phyloP scores from a whole-genome alignment of 2,329 filamentous ascomycete species.

The Neocucurbitaria cava region DNA sequence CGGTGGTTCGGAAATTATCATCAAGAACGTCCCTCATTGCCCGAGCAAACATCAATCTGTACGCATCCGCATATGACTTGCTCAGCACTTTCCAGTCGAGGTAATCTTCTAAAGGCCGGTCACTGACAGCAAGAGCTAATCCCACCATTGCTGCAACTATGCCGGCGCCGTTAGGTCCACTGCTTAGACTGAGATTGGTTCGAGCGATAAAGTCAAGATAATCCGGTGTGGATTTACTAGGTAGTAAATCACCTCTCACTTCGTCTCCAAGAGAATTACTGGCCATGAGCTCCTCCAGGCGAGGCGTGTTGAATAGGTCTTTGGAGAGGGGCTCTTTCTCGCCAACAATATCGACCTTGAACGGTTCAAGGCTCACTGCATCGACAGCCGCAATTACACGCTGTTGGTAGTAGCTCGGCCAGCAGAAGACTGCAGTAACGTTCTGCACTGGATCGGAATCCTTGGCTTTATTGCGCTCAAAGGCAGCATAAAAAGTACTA shows the following conservation, averaged over 20 bases:
- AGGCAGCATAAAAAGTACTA: slow-evolving; percentile 44
- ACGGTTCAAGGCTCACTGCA: not conserved
- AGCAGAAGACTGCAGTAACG: slow-evolving; percentile 31
- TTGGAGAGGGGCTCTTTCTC: slow-evolving; percentile 29
- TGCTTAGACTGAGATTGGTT: slow-evolving; percentile 14
- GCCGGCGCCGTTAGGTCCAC: not conserved
- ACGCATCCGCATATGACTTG: slow-evolving; percentile 49
- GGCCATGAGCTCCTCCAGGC: slow-evolving; percentile 44
- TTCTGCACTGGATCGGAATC: slow-evolving; percentile 27
- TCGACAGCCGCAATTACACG: slow-evolving; percentile 52
- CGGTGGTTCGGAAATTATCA: slow-evolving; percentile 8
- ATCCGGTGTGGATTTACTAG: slow-evolving; percentile 5
- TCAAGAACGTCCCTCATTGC: slow-evolving; percentile 42
- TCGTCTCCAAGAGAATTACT: not conserved
- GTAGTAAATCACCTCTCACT: slow-evolving; percentile 15
- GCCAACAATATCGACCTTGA: slow-evolving; percentile 20
- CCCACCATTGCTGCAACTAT: slow-evolving; percentile 41
- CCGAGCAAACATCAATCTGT: slow-evolving; percentile 53
- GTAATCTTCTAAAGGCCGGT: slow-evolving; percentile 38
- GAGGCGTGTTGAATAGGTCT: slow-evolving; percentile 47
- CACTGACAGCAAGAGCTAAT: slow-evolving; percentile 45
- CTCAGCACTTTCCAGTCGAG: slow-evolving; percentile 43
- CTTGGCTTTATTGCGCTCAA: too few species aligned
- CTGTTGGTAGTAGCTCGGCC: slow-evolving; percentile 54
- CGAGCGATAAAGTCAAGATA: slow-evolving; percentile 19